phyloP scores from a whole-genome alignment of 2,329 filamentous ascomycete genomes.

The Cercospora brassicicola region DNA sequence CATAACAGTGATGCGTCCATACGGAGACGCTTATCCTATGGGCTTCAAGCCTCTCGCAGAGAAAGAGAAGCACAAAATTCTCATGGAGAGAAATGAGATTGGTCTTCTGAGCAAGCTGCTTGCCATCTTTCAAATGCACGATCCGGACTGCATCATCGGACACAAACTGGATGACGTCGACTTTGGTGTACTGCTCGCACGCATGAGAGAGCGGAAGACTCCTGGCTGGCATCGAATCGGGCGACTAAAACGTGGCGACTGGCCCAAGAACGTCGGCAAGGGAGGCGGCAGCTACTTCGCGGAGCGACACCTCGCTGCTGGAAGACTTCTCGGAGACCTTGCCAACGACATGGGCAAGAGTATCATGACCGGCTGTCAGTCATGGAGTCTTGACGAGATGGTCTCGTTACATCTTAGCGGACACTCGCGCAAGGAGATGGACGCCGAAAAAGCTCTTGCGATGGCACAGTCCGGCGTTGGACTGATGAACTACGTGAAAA shows the following conservation, averaged over 20 bases:
- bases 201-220: conserved; percentile 85
- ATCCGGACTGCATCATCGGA: conserved; percentile 90
- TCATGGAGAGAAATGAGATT: conserved; percentile 77
- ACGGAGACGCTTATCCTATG: conserved; percentile 70
- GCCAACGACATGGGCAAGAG: conserved; percentile 97
- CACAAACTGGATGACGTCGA: conserved; percentile 97
- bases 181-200: conserved; percentile 83
- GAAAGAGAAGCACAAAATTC: conserved; percentile 73
- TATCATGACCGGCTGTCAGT: conserved; percentile 94
- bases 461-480: conserved; percentile 78
- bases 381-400: conserved; percentile 98
- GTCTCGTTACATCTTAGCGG: conserved; percentile 81
- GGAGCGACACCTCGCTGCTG: conserved; percentile 84
- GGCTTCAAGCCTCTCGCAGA: conserved; percentile 80
- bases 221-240: conserved; percentile 94
- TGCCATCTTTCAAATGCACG: conserved; percentile 80
- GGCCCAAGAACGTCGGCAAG: conserved; percentile 84
- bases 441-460: conserved; percentile 82
- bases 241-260: conserved; percentile 75
- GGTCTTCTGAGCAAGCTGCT: conserved; percentile 86
- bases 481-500: conserved; percentile 87
- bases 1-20: conserved; percentile 86
- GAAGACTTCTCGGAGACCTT: conserved; percentile 86
- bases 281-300: conserved; percentile 88
- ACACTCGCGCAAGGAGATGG: conserved; percentile 75